Evolutionary conservation across 2,329 filamentous ascomycete genomes (phyloP), one percentile per base, ranked within the genome.

Genomic region (Hypoxylon sp.): DNA sequence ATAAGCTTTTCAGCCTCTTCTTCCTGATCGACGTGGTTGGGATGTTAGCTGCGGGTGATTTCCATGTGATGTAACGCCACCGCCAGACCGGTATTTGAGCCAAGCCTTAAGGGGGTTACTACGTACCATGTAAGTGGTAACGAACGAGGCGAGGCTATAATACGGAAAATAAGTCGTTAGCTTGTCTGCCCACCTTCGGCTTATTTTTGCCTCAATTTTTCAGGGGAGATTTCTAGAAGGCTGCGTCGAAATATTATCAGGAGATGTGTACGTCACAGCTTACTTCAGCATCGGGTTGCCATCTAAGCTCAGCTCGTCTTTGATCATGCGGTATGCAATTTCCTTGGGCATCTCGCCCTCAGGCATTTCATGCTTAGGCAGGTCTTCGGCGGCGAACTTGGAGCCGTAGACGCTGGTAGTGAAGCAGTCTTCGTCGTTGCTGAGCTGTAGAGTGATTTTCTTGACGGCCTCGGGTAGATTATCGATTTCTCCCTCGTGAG

Each of bases 1-100:
- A 98, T 98, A 81, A 98, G 92, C 82, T 97, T 94, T 83, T 98
- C 94, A 19, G 92, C 94, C 81, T 98, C 95, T 50, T 97, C 93
- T 84, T 98, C 94, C 92, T 93, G 74, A 4, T 51, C 31, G 44
- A 53, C 22, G 35, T 35, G 47, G 47, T 44, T 57, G 62, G 17
- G 42, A 31, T 31, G 58, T 69, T 33, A 71, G 59, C 65, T 60
- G 46, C 37, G 48, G 58, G 52, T 63, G 31, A 29, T 24, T 11
- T 51, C 46, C 31, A 63, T 67, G 58, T 42, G 47, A 60, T 47
- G 68, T 44, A 39, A 29, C 70, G 37, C 48, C 60, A 50, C 58
- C 17, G 55, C 39, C 37, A 53, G 53, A 53, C 39, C 48, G 33
- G 37, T 59, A 48, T 52, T 60, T 54, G 63, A 57, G 61, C 48